Percentiles rank a stretch among this genome's conserved stretches.
phyloP scores from a whole-genome alignment of 139 green algal genomes.

The Ettlia oleoabundans region DNA sequence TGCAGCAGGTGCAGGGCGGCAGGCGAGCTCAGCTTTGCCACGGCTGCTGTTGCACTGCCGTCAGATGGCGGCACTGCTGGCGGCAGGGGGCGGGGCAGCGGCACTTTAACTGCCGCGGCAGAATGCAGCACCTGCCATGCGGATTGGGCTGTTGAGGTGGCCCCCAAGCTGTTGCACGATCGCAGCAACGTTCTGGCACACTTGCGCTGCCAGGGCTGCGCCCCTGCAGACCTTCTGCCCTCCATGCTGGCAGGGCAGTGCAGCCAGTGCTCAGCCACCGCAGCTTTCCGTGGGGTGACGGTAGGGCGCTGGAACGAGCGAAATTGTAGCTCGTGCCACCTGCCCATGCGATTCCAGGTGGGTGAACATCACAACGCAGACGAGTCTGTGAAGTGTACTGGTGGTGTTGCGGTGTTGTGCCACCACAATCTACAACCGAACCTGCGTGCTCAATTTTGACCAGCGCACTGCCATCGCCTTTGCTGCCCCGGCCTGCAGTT shows the following conservation, averaged over 20 bases:
- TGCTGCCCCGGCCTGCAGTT: too few species aligned
- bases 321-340: slow-evolving; percentile 32
- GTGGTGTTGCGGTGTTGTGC: too few species aligned
- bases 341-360: slow-evolving; percentile 29
- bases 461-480: too few species aligned
- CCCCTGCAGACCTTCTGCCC: slow-evolving; percentile 51
- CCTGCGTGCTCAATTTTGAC: too few species aligned
- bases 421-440: too few species aligned
- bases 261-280: slow-evolving; percentile 33
- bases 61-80: neutral
- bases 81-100: neutral
- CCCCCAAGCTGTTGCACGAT: slow-evolving; percentile 52
- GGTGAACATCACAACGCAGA: too few species aligned
- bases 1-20: slow-evolving; percentile 29
- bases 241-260: slow-evolving; percentile 55
- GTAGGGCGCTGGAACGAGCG: slow-evolving; percentile 41
- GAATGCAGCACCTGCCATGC: slow-evolving; percentile 46
- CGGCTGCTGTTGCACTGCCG: slow-evolving; percentile 6
- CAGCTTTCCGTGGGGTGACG: slow-evolving; percentile 38
- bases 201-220: slow-evolving; percentile 38
- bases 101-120: neutral
- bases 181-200: slow-evolving; percentile 45
- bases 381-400: too few species aligned
- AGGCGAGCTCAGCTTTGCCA: slow-evolving; percentile 7
- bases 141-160: slow-evolving; percentile 20